phyloP scores from a whole-genome alignment of 352 stramenopile genomes.

The Phytophthora pisi region DNA sequence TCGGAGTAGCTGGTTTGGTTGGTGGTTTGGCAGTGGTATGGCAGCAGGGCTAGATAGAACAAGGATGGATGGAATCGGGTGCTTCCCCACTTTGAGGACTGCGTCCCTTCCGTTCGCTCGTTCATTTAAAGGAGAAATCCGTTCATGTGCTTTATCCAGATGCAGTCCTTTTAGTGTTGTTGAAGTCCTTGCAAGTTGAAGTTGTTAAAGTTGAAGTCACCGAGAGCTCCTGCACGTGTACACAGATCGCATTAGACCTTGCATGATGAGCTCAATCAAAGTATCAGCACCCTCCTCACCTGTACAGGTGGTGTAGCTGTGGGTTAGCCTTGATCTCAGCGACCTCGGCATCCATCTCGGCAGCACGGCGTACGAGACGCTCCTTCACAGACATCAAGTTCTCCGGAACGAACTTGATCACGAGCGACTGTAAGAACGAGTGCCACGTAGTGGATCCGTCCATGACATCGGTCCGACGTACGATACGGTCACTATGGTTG shows the following conservation, averaged over 20 bases:
- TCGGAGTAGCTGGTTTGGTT: slow-evolving; percentile 28
- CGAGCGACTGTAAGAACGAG: slow-evolving; percentile 62
- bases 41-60: slow-evolving; percentile 35
- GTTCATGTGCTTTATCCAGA: slow-evolving; percentile 31
- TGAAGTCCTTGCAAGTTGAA: background rate
- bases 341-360: slow-evolving; percentile 56
- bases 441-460: slow-evolving; percentile 51
- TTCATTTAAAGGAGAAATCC: slow-evolving; percentile 38
- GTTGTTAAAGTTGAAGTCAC: slow-evolving; percentile 4
- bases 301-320: slow-evolving; percentile 74
- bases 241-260: background rate
- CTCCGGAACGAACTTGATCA: slow-evolving; percentile 72
- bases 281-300: slow-evolving; percentile 24
- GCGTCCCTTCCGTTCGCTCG: slow-evolving; percentile 21
- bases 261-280: background rate
- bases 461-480: slow-evolving; percentile 48
- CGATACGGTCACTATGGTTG: slow-evolving; percentile 16
- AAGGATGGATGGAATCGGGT: slow-evolving; percentile 43
- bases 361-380: slow-evolving; percentile 55
- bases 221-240: background rate
- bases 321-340: slow-evolving; percentile 61
- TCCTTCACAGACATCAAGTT: slow-evolving; percentile 70
- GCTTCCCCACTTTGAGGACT: slow-evolving; percentile 37
- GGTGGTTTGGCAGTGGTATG: slow-evolving; percentile 25
- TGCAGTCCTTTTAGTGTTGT: background rate